Conservation (phyloP, 306 rosid species). For the Castanopsis chinensis region DNA sequence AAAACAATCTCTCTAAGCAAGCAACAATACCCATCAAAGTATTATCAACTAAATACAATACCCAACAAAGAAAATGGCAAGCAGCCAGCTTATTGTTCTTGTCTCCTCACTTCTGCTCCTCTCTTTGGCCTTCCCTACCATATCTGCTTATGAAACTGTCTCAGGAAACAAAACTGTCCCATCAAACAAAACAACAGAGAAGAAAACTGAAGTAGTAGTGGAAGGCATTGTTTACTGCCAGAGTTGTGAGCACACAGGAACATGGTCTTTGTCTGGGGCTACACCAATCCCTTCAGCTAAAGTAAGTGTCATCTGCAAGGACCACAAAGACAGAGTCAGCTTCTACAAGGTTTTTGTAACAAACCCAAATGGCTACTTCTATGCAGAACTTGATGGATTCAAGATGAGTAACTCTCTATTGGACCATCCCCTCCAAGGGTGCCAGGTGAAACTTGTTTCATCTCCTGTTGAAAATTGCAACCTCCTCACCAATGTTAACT, state of each 20-base stretch:
- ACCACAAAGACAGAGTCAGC: constrained; percentile 51
- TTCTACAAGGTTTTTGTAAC: constrained; percentile 77
- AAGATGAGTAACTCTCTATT: constrained; percentile 34
- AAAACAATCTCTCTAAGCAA: neutral
- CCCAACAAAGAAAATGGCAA: constrained; percentile 47
- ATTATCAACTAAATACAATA: too few species aligned
- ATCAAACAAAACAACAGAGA: constrained; percentile 9
- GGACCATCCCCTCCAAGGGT: constrained; percentile 80
- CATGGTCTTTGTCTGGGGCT: constrained; percentile 75
- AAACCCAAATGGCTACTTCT: constrained; percentile 63
- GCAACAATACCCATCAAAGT: neutral
- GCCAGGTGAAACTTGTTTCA: constrained; percentile 69
- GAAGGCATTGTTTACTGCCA: constrained; percentile 86
- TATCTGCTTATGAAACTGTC: constrained; percentile 21
- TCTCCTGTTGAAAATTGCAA: constrained; percentile 61
- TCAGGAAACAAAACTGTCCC: too few species aligned
- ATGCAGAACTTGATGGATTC: constrained; percentile 65
- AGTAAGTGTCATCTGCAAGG: constrained; percentile 84
- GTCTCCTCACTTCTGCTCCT: constrained; percentile 39
- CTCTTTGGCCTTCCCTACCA: constrained; percentile 35
- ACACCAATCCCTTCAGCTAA: constrained; percentile 67
- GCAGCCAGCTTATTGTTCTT: constrained; percentile 30
- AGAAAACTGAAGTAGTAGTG: constrained; percentile 54
- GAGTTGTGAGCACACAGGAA: constrained; percentile 67
- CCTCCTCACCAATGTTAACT: constrained; percentile 61